A percentile compares a stretch with the other conserved stretches of the same genome.
These are phyloP conservation scores for Aspergillus sojae DNA, from an alignment of 2,329 filamentous ascomycete genomes.

Conservation along the genomic window DNA sequence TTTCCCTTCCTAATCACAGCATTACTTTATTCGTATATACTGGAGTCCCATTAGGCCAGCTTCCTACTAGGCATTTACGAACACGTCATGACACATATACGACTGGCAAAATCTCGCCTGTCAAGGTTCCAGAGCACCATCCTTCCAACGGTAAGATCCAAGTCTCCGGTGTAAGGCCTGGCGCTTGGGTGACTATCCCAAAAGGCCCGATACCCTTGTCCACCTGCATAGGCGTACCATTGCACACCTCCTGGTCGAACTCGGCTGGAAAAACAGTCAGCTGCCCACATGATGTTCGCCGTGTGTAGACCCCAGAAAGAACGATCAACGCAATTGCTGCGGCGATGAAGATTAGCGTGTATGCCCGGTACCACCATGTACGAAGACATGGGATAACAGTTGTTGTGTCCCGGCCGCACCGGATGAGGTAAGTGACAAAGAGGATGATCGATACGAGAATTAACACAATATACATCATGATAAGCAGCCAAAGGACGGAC, in stretches of 20 bases:
- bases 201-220: neutral
- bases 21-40: neutral
- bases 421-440: constrained; percentile 2
- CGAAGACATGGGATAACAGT: constrained; percentile 7
- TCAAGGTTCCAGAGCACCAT: constrained; percentile 10
- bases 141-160: constrained; percentile 8
- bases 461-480: neutral
- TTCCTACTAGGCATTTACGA: neutral
- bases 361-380: constrained; percentile 10
- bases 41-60: neutral
- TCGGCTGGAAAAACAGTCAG: neutral
- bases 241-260: constrained; percentile 4
- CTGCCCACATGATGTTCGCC: constrained; percentile 5
- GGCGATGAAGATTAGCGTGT: neutral
- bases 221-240: neutral
- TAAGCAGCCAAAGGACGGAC: neutral
- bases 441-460: neutral
- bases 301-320: neutral
- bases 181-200: neutral
- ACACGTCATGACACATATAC: neutral
- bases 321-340: neutral
- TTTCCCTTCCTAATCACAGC: fast-evolving
- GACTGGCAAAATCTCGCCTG: neutral
- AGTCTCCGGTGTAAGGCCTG: neutral
- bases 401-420: neutral